These are phyloP conservation scores for Coleophoma cylindrospora DNA, from an alignment of 2,329 filamentous ascomycete genomes.

Conservation along the genomic window DNA sequence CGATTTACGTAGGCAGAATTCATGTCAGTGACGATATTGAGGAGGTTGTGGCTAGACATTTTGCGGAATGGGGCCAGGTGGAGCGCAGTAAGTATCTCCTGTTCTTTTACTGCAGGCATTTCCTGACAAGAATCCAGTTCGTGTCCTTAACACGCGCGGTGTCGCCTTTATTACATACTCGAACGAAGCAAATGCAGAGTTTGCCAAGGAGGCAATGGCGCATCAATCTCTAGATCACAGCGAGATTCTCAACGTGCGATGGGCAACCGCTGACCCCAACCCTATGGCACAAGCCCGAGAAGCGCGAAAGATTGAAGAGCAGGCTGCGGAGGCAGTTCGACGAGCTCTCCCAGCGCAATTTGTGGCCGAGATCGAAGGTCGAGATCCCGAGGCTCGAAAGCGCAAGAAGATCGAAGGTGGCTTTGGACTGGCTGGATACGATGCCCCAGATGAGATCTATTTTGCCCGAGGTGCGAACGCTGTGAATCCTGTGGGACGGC, in stretches of 20 bases:
- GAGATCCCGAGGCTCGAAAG: conserved; percentile 82
- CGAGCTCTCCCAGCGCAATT: conserved; percentile 84
- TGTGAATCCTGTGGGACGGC: conserved; percentile 52
- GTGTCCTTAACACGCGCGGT: conserved; percentile 82
- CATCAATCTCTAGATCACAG: conserved; percentile 88
- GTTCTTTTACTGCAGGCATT: conserved; percentile 3
- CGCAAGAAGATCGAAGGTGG: conserved; percentile 82
- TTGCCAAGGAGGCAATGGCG: conserved; percentile 93
- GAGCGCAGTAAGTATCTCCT: conserved; percentile 55
- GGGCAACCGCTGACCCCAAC: conserved; percentile 96
- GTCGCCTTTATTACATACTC: conserved; percentile 94
- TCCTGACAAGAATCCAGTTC: conserved; percentile 36
- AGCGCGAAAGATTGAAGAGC: conserved; percentile 83
- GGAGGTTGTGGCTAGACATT: conserved; percentile 90
- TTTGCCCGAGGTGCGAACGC: conserved; percentile 74
- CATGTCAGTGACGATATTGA: conserved; percentile 97
- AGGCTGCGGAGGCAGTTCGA: conserved; percentile 90
- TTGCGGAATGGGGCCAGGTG: conserved; percentile 93
- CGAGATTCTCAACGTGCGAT: conserved; percentile 91
- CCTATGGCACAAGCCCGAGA: conserved; percentile 92
- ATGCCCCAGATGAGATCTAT: conserved; percentile 91
- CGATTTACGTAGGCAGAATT: conserved; percentile 88
- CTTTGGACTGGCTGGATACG: conserved; percentile 73
- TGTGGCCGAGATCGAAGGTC: conserved; percentile 88
- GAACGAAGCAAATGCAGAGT: conserved; percentile 85